Conservation (phyloP, 2,329 filamentous ascomycete genomes). For the Colletotrichum sublineola region DNA sequence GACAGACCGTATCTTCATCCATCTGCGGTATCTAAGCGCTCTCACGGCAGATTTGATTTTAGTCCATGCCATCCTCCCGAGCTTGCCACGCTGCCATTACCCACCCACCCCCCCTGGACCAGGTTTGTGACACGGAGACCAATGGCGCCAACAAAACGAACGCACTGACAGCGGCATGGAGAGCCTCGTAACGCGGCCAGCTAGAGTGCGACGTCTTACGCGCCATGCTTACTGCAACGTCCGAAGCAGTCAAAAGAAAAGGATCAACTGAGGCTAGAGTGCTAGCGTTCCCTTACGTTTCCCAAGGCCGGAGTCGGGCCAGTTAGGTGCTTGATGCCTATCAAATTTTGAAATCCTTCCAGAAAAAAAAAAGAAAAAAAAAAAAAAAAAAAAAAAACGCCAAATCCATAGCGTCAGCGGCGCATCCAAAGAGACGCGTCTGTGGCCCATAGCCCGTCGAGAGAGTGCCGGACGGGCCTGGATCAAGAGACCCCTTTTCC, state of each 20-base stretch:
- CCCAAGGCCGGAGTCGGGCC: not conserved
- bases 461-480: not conserved
- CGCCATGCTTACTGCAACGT: too few relatives aligned
- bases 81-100: not conserved
- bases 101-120: not conserved
- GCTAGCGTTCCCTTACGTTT: not conserved
- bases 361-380: not conserved
- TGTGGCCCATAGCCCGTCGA: not conserved
- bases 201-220: not conserved
- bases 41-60: slow-evolving; percentile 41
- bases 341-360: not conserved
- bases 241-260: not conserved
- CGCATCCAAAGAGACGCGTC: not conserved
- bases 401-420: not conserved
- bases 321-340: not conserved
- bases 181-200: not conserved
- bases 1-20: not conserved
- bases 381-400: not conserved
- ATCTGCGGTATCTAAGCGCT: not conserved
- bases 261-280: not conserved
- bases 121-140: not conserved
- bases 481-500: slow-evolving; percentile 20
- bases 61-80: not conserved
- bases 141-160: not conserved
- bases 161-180: not conserved